phyloP scores from a whole-genome alignment of 176 grass and related monocot genomes.

The Carex pumila region DNA sequence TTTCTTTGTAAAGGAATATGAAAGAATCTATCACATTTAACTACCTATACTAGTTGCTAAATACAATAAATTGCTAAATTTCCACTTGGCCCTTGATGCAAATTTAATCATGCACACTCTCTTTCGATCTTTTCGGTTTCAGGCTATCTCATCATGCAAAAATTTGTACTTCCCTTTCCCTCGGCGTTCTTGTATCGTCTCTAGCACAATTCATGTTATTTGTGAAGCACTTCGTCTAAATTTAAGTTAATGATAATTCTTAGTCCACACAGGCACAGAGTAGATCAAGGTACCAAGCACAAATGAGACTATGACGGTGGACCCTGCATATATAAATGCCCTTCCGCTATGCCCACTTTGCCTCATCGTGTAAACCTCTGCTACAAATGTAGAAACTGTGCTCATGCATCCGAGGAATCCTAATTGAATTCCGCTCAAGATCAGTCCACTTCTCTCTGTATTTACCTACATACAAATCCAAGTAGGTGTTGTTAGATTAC shows the following conservation, averaged over 20 bases:
- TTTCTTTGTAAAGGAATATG: neutral
- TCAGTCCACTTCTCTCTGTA: conserved; percentile 33
- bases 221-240: neutral
- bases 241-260: conserved; percentile 23
- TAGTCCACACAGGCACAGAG: conserved; percentile 69
- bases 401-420: conserved; percentile 90
- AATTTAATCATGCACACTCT: neutral
- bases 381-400: conserved; percentile 89
- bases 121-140: too few relatives aligned
- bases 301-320: conserved; percentile 65
- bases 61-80: too few relatives aligned
- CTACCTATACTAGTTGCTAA: neutral
- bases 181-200: neutral
- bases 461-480: conserved; percentile 42
- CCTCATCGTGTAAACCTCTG: conserved; percentile 86
- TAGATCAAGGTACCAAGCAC: conserved; percentile 69
- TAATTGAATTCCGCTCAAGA: conserved; percentile 66
- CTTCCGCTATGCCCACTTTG: conserved; percentile 59
- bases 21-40: neutral
- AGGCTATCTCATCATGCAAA: neutral
- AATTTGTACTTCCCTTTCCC: neutral
- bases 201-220: neutral
- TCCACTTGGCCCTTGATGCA: too few relatives aligned
- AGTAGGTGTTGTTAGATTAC: neutral
- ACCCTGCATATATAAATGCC: conserved; percentile 55